Evolutionary conservation across 805 yeast species (phyloP), one percentile per base, ranked within the genome.

Genomic region (Metschnikowia similis): DNA sequence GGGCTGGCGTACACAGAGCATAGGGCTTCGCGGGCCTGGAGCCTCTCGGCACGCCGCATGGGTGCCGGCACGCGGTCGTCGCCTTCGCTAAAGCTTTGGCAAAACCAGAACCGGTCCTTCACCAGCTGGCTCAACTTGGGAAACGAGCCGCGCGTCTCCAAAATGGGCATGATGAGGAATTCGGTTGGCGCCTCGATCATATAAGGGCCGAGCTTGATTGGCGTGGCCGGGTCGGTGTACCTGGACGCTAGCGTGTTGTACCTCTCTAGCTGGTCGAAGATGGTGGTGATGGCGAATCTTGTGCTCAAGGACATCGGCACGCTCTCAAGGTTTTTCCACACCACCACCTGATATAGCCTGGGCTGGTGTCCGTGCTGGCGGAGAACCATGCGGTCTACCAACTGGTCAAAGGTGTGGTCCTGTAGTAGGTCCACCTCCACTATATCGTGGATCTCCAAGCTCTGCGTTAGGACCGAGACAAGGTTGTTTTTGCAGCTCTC

Each of bases 1-100:
- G 75, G 72, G 21, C 67, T 58, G n/a, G 63, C 59, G 47, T 58
- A 66, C 1, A 71, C 67, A 16, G 31, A 5, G 9, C 45, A 14
- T 6, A 56, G 45, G n/a, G 10, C 14, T 4, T 36, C 29, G 10
- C 56, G 52, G 39, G 52, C 51, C 30, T 35, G 35, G 11, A 45
- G 13, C 8, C 52, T 35, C 11, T 47, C 36, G 13, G 16, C 13
- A 8, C 8, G 35, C 13, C 42, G 13, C n/a, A 34, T 21, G 32
- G 38, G 29, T 11, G 16, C 17, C 17, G 45, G 31, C 16, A 28
- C 35, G 26, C 14, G 26, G 35, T 8, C 30, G 7, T 5, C 6
- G 14, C 9, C 14, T 9, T 46, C 27, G 40, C 40, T 47, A 8
- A 41, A 37, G 49, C 56, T 55, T 47, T 55, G 58, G 44, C 56